Conservation (phyloP, 192 early-diverging fungal species). For the Podila horticola region DNA sequence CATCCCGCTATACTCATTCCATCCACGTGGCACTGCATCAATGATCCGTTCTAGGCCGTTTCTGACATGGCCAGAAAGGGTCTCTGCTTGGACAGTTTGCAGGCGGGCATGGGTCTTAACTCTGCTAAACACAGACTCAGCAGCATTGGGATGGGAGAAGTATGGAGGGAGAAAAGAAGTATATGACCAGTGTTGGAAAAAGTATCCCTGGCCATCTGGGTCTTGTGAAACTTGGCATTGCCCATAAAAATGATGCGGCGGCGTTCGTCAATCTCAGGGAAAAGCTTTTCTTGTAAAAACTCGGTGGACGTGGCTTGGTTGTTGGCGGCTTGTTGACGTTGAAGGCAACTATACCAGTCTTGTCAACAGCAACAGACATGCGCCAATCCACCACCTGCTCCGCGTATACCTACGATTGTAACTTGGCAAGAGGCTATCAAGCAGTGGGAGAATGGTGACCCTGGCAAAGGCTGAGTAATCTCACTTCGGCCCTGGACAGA, state of each 20-base stretch:
- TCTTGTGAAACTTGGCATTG: constrained; percentile 13
- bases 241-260: constrained; percentile 10
- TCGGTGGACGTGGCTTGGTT: constrained; percentile 2
- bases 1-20: background rate
- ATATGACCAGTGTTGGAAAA: background rate
- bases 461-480: background rate
- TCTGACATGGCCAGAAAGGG: constrained; percentile 6
- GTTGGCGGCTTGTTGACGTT: background rate
- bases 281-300: background rate
- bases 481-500: constrained; percentile 8
- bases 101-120: constrained; percentile 15
- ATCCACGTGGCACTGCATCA: constrained; percentile 2
- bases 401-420: background rate
- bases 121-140: constrained; percentile 12
- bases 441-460: constrained; percentile 13
- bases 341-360: constrained; percentile 1
- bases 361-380: constrained; percentile 12
- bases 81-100: constrained; percentile 6
- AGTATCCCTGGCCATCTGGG: background rate
- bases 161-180: constrained; percentile 9
- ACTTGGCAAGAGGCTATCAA: constrained; percentile 8
- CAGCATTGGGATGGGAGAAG: constrained; percentile 13
- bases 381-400: background rate
- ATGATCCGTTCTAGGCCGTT: background rate
- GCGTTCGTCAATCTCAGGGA: background rate